Evolutionary conservation across 2,329 filamentous ascomycete species (phyloP).

Genomic region (Talaromyces atroroseus): DNA sequence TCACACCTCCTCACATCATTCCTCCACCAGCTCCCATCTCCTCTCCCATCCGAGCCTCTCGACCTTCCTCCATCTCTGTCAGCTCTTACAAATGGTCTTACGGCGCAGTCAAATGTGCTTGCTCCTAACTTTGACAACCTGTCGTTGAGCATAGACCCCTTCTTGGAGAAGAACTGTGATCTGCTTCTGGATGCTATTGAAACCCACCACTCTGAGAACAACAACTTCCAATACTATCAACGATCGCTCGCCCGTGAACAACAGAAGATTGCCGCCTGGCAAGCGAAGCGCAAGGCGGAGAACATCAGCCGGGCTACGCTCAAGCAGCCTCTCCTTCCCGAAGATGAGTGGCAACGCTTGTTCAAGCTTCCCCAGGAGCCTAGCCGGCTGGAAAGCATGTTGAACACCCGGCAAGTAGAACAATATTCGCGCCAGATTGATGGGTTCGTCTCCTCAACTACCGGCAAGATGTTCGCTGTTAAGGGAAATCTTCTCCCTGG

Average conservation of each 20-base stretch:
- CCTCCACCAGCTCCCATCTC: slow-evolving; percentile 80
- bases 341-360: slow-evolving; percentile 96
- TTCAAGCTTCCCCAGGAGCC: slow-evolving; percentile 98
- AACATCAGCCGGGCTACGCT: slow-evolving; percentile 77
- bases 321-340: slow-evolving; percentile 82
- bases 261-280: slow-evolving; percentile 93
- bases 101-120: slow-evolving; percentile 58
- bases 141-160: slow-evolving; percentile 91
- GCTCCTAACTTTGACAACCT: slow-evolving; percentile 85
- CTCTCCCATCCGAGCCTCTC: slow-evolving; percentile 61
- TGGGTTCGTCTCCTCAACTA: slow-evolving; percentile 86
- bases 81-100: slow-evolving; percentile 63
- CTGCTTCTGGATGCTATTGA: slow-evolving; percentile 94
- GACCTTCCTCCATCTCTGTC: slow-evolving; percentile 72
- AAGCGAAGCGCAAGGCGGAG: slow-evolving; percentile 93
- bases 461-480: slow-evolving; percentile 96
- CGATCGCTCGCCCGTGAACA: slow-evolving; percentile 90
- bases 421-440: slow-evolving; percentile 98
- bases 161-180: slow-evolving; percentile 97
- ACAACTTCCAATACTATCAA: slow-evolving; percentile 99
- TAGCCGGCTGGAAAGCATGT: slow-evolving; percentile 83
- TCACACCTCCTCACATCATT: slow-evolving; percentile 93
- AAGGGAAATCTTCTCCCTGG: slow-evolving; percentile 62
- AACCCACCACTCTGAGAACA: slow-evolving; percentile 95
- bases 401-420: slow-evolving; percentile 93